Base-by-base conservation (phyloP, 306 rosid species). In the Rubus idaeus region DNA sequence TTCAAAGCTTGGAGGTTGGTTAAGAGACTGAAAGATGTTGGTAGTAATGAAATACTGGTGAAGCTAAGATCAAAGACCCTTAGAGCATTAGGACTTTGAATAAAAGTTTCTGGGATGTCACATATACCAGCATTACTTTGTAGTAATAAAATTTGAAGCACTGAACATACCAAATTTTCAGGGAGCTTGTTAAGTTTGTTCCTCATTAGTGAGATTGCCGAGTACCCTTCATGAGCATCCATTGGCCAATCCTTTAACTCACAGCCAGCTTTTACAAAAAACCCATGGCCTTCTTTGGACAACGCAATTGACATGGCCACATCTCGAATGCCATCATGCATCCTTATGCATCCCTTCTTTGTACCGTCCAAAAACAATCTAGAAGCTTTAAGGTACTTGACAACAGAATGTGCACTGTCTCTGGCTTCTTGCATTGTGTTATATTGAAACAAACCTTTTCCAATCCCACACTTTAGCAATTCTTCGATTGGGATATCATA, bases 301-400 rank as follows among this genome's bases (percentile, higher is more conserved):
- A 17, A 74, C 18, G 81, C 77, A 65, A 83, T 46, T 5, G n/a
- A 50, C 4, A 83, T 39, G 20, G 83, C 80, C 39, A 75, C 57
- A 23, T 75, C 55, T 13, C 83, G 78, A 21, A 74, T 68, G 5
- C 68, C 76, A 49, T 83, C 81, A 11, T 80, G 83, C 84, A 83
- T 79, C 51, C 44, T 52, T 0, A 73, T 39, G 11, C 18, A 35
- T 4, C 47, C 30, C 0, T n/a, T n/a, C 57, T 53, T 21, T 26
- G 49, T 8, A 10, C 58, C 82, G 0, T 39, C 51, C 42, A 76
- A 50, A 35, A 83, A 71, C 45, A 82, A 45, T 12, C 65, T 30
- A 8, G 72, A 55, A 20, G 57, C 76, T 49, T 42, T 71, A 8
- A 83, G 81, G 35, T 75, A 26, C 23, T 57, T 10, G 23, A 72